phyloP scores from a whole-genome alignment of 345 rosid genomes.

The Punica granatum region DNA sequence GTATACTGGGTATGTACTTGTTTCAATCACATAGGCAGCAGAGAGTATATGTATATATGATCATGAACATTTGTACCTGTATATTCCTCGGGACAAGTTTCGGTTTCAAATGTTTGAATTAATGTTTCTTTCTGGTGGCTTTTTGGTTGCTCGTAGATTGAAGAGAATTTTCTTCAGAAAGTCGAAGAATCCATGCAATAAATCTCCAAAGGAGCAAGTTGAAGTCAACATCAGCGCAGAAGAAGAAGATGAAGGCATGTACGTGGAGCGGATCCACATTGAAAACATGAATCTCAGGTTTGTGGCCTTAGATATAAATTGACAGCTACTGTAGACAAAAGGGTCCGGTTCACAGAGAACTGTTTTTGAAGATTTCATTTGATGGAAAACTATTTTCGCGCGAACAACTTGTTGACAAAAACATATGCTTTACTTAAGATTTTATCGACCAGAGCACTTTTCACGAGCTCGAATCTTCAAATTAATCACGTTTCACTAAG shows the following conservation, averaged over 20 bases:
- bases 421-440: background rate
- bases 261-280: slow-evolving; percentile 52
- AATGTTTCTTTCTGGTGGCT: background rate
- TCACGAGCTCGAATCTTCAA: background rate
- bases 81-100: background rate
- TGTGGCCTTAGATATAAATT: background rate
- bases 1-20: slow-evolving; percentile 41
- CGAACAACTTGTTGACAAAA: background rate
- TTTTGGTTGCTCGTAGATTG: slow-evolving; percentile 27
- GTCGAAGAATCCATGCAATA: slow-evolving; percentile 11
- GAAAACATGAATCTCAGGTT: slow-evolving; percentile 64
- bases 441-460: background rate
- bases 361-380: background rate
- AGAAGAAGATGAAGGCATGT: slow-evolving; percentile 29
- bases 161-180: slow-evolving; percentile 28
- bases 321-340: background rate
- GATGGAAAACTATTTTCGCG: background rate
- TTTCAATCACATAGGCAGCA: background rate
- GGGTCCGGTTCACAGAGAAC: no score
- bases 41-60: no score
- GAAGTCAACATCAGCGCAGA: slow-evolving; percentile 27
- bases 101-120: background rate
- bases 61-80: background rate
- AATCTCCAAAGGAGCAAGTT: slow-evolving; percentile 18
- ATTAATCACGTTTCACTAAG: no score